Percentiles rank a stretch among this genome's conserved stretches.
phyloP scores from a whole-genome alignment of 2,329 filamentous ascomycete species.

The Didymella pinodella region DNA sequence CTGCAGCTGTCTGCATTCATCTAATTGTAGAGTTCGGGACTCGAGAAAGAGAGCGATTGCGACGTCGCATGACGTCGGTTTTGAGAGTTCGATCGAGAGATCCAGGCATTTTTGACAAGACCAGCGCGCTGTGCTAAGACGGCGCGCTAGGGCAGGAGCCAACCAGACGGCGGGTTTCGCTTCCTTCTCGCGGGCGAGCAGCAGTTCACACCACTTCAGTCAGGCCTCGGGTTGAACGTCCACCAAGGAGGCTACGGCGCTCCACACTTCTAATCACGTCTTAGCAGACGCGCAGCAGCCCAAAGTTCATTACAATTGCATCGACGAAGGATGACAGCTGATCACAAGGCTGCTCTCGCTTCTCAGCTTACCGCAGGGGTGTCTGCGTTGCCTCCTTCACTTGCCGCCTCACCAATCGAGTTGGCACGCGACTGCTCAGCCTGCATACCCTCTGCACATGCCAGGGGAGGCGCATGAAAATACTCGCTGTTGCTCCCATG shows the following conservation, averaged over 20 bases:
- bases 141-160: constrained; percentile 22
- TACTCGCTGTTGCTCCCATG: not conserved
- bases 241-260: constrained; percentile 12
- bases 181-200: constrained; percentile 17
- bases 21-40: not conserved
- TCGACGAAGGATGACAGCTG: constrained; percentile 10
- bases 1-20: not conserved
- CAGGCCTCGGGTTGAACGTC: constrained; percentile 11
- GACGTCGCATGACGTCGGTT: constrained; percentile 14
- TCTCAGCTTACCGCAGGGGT: constrained; percentile 20
- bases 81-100: constrained; percentile 26
- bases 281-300: constrained; percentile 2
- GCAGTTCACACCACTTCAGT: constrained; percentile 24
- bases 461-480: constrained; percentile 16
- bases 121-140: constrained; percentile 15
- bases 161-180: constrained; percentile 21
- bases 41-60: constrained; percentile 1
- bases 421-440: constrained; percentile 14
- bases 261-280: not conserved
- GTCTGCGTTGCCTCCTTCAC: constrained; percentile 11
- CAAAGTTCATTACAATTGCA: constrained; percentile 1
- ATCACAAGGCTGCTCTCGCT: constrained; percentile 19
- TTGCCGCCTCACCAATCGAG: constrained; percentile 18
- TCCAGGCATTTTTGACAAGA: constrained; percentile 24
- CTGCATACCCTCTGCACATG: constrained; percentile 12